Base-by-base conservation (phyloP, 2,329 filamentous ascomycete species). In the Immersiporthe knoxdaviesiana region DNA sequence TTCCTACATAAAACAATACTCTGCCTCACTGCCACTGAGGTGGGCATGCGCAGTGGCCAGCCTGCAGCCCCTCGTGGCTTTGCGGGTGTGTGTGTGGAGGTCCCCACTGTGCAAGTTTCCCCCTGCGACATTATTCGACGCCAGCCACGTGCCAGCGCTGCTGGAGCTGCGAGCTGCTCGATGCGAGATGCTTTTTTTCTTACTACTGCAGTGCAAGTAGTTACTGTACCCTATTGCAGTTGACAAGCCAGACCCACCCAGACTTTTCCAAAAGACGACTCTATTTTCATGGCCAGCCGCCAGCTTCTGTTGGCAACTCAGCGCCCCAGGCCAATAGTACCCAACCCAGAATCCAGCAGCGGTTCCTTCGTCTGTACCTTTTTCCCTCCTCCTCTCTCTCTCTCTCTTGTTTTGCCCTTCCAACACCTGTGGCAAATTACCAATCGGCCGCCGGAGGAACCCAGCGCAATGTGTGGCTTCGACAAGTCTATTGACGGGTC, bases 341-440 rank as follows among this genome's bases (percentile, higher is more conserved):
- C 1, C 6, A 47, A 1, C 18, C 5, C 44, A 47, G 44, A 18
- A n/a, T 18, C 44, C 44, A 47, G 44, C 44, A 47, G 44, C 44
- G 18, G 18, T 47, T 47, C 44, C 18, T 47, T 47, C 44, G 44
- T 18, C 44, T n/a, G 44, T 47, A 47, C 44, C n/a, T 47, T 47
- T 47, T 47, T n/a, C n/a, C n/a, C n/a, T n/a, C n/a, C n/a, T n/a
- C n/a, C n/a, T 10, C n/a, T 18, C 14, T n/a, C 44, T 11, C 6
- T 47, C 18, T n/a, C 24, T 18, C n/a, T 35, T 35, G 35, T 8
- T 35, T 35, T 4, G 8, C 12, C 16, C 35, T 12, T 3, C 18
- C 18, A 18, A 30, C 58, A 60, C 32, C 32, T 24, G 59, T 44
- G 59, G 59, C 59, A 44, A 44, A 30, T 61, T 44, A 44, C n/a